phyloP scores from a whole-genome alignment of 2,329 filamentous ascomycete genomes.

The Sarocladium oryzae region DNA sequence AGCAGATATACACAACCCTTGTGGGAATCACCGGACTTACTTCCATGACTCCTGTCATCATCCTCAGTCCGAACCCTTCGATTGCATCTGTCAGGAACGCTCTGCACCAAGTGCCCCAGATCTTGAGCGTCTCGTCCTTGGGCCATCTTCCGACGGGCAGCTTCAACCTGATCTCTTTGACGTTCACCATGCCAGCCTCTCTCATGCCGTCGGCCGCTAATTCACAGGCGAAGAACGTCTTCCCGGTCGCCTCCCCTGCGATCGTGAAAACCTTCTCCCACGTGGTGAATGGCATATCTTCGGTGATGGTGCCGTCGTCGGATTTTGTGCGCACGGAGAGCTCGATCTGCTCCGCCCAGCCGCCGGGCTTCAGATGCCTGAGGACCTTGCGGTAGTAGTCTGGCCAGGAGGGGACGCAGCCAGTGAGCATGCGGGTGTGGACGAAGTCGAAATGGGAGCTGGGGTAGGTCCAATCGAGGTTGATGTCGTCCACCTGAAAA shows the following conservation, averaged over 20 bases:
- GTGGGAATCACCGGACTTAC: too few relatives aligned
- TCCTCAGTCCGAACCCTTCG: conserved; percentile 3
- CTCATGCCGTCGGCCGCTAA: background rate
- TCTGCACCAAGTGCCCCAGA: conserved; percentile 3
- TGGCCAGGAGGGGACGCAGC: conserved; percentile 19
- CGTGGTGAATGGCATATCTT: background rate
- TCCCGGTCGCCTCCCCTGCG: background rate
- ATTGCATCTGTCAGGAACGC: conserved; percentile 1
- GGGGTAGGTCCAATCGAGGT: conserved; percentile 38
- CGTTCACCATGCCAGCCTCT: conserved; percentile 6
- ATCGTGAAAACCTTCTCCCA: conserved; percentile 3
- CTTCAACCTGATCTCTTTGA: conserved; percentile 7
- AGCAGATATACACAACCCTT: too few relatives aligned
- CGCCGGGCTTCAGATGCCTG: conserved; percentile 10
- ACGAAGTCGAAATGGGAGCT: conserved; percentile 33
- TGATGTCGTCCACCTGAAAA: conserved; percentile 61
- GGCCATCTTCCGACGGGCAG: conserved; percentile 11
- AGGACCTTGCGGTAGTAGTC: conserved; percentile 9
- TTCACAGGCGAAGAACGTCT: conserved; percentile 3
- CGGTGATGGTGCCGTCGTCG: background rate
- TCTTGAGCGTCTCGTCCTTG: conserved; percentile 8
- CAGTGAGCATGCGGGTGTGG: conserved; percentile 26
- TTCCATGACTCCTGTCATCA: conserved; percentile 2
- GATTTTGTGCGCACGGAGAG: background rate
- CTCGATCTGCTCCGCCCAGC: conserved; percentile 11